phyloP scores from a whole-genome alignment of 2,329 filamentous ascomycete species.

The Fusarium begoniae region DNA sequence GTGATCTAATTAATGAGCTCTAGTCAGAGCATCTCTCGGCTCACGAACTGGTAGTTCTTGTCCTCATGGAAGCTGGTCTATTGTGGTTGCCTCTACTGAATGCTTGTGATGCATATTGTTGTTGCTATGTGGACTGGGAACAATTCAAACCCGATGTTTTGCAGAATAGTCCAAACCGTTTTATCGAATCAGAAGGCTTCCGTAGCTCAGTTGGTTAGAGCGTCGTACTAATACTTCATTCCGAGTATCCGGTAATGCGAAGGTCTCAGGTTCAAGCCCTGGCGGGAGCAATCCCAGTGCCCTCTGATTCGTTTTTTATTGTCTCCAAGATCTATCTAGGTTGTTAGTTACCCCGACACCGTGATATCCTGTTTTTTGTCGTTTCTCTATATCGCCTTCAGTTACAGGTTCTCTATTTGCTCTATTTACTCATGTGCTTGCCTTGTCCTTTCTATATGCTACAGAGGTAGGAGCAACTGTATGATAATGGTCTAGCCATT shows the following conservation, averaged over 20 bases:
- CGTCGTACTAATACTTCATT: constrained; percentile 44
- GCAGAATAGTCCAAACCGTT: fast-evolving
- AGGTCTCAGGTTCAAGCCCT: constrained; percentile 47
- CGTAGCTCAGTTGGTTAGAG: constrained; percentile 46
- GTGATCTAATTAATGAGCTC: background rate
- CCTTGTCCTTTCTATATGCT: background rate
- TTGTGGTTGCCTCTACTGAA: background rate
- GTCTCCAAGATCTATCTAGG: background rate
- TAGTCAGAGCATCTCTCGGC: background rate
- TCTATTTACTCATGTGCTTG: background rate
- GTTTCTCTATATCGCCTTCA: background rate
- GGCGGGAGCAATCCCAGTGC: constrained; percentile 43
- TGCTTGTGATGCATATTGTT: background rate
- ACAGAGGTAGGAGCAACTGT: background rate
- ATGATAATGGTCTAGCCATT: background rate
- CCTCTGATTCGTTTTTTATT: constrained; percentile 27
- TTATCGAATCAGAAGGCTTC: constrained; percentile 39
- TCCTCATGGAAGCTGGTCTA: background rate
- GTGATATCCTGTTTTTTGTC: background rate
- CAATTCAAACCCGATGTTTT: fast-evolving
- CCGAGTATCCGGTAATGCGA: constrained; percentile 41
- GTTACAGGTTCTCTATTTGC: background rate
- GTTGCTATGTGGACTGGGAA: background rate
- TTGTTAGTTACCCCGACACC: background rate
- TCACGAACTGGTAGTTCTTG: constrained; percentile 2